Evolutionary conservation across 2,329 filamentous ascomycete genomes (phyloP), one percentile per base, ranked within the genome.

Genomic region (Pleomassaria siparia): DNA sequence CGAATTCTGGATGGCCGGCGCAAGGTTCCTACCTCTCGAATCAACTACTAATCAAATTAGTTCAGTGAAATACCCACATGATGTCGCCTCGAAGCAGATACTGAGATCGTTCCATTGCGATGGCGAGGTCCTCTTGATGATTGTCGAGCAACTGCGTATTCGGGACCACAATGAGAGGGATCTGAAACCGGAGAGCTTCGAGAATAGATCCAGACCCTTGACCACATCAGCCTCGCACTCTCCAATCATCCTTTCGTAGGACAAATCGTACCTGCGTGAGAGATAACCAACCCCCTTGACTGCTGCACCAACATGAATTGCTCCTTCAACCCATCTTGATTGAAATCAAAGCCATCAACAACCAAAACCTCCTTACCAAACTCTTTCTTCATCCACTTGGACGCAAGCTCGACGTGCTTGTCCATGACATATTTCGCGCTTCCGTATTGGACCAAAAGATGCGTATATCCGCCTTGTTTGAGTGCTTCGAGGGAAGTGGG

Each of bases 121-220:
- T 77, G 0, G 92, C 92, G 45, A 99, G 80, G 69, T 97, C 90
- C 16, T 84, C 80, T 71, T 99, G 94, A 66, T 99, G 94, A 62
- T 99, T 92, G 63, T 95, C 85, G 59, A 96, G 80, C 0, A 99
- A 80, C 6, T 78, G 76, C 1, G 84, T 80, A 68, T 99, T 99
- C 2, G 92, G 88, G 2, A 99, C 91, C 1, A 96, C 89, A 41
- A 99, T 80, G n/a, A 97, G 75, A 2, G 89, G 86, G 0, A 91
- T 76, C 12, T 83, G 81, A 43, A 88, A 75, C 35, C 88, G 83
- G 53, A 95, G 81, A 0, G 86, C 89, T 66, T 91, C 90, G 0
- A 97, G 78, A 22, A 97, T 91, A 2, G 89, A 91, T 8, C 94
- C 94, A 11, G 92, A 91, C 13, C 92, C 91, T 96, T 43, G 13